phyloP scores from a whole-genome alignment of 345 rosid species.

The Syzygium aromaticum region DNA sequence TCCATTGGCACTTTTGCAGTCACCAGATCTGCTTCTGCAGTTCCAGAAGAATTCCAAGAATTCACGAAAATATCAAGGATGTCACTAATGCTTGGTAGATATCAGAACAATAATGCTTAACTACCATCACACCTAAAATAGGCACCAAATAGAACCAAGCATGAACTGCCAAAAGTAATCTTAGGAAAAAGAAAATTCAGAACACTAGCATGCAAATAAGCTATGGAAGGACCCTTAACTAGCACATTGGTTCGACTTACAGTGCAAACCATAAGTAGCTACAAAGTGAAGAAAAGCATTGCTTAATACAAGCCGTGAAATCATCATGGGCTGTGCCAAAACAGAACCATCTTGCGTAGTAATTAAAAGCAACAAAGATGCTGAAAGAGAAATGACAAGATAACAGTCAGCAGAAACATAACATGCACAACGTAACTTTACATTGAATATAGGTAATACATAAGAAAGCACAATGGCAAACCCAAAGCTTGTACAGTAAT shows the following conservation, averaged over 20 bases:
- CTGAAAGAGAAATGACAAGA: not conserved
- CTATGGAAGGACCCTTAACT: not conserved
- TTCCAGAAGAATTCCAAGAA: not conserved
- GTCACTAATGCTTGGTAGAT: not conserved
- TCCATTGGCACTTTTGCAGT: constrained; percentile 6
- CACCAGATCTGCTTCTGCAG: not conserved
- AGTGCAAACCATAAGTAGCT: not conserved
- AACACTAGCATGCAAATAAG: not conserved
- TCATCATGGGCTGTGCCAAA: not conserved
- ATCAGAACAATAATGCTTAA: not conserved
- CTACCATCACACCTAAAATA: not conserved
- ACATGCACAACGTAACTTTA: not conserved
- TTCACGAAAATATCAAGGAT: not conserved
- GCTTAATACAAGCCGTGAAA: not conserved
- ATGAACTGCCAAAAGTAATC: not conserved
- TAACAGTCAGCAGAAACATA: not conserved
- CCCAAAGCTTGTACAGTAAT: not conserved
- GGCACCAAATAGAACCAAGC: not conserved
- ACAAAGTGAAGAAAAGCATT: not conserved
- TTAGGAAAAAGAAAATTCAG: not conserved
- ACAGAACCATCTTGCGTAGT: not conserved
- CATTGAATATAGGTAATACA: not conserved
- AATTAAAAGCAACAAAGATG: not conserved
- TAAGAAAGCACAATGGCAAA: not conserved
- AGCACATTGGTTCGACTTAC: not conserved